Percentiles rank a stretch among this genome's conserved stretches.
These are phyloP conservation scores for Citrullus colocynthis DNA, from an alignment of 306 rosid genomes.

Conservation along the genomic window DNA sequence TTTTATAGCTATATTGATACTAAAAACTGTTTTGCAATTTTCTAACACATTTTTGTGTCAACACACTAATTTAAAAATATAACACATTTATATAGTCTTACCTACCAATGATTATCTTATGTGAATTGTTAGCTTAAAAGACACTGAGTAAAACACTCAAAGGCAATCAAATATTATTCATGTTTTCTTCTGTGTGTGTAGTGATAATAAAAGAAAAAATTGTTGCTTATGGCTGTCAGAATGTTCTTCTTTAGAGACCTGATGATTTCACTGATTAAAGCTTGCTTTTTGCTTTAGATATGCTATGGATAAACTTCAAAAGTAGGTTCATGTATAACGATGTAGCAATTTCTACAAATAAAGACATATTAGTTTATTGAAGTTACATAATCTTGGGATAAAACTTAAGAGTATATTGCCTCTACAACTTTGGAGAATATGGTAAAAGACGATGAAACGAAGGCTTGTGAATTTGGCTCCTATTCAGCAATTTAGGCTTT, in stretches of 20 bases:
- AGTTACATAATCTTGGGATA: neutral
- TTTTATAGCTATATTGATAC: neutral
- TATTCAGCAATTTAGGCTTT: neutral
- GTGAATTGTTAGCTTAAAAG: neutral
- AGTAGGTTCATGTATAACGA: neutral
- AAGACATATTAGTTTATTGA: neutral
- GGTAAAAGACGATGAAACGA: neutral
- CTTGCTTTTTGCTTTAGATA: neutral
- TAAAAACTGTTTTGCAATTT: too few relatives aligned
- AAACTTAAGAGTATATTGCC: neutral
- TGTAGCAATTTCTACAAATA: neutral
- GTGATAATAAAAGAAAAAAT: neutral
- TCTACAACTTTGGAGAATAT: neutral
- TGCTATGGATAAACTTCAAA: neutral
- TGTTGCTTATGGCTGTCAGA: neutral
- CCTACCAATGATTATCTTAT: neutral
- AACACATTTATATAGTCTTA: neutral
- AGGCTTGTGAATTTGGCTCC: neutral
- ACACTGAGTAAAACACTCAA: neutral
- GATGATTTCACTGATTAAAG: neutral
- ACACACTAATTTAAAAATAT: neutral
- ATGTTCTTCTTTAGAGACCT: neutral
- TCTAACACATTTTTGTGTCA: neutral
- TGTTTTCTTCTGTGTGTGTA: neutral
- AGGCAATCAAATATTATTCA: too few relatives aligned